Conservation (phyloP, 257 asterid species). For the Solanum chmielewskii region DNA sequence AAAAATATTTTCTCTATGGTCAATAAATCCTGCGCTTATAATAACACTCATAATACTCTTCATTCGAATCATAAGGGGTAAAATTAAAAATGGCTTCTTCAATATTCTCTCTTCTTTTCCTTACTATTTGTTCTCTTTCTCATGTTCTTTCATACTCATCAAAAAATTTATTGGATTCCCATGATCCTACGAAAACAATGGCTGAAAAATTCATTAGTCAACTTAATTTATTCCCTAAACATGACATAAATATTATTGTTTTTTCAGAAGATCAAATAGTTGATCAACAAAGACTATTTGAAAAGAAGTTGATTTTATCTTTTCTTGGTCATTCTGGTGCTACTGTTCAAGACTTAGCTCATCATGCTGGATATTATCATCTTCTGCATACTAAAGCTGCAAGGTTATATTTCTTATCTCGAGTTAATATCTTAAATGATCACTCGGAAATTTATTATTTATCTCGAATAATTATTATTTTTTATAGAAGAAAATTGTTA, state of each 20-base stretch:
- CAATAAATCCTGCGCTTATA: not conserved
- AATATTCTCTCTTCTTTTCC: not conserved
- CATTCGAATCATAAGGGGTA: not conserved
- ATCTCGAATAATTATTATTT: too few relatives aligned
- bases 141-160: not conserved
- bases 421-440: not conserved
- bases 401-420: not conserved
- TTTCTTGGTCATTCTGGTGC: not conserved
- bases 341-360: not conserved
- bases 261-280: not conserved
- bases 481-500: too few relatives aligned
- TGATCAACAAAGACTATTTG: not conserved
- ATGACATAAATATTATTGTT: not conserved
- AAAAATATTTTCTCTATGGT: not conserved
- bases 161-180: not conserved
- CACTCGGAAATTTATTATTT: not conserved
- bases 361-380: not conserved
- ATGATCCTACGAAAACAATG: not conserved
- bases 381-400: not conserved
- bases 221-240: not conserved
- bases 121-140: not conserved
- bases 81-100: not conserved
- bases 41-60: not conserved
- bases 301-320: not conserved
- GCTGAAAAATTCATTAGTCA: not conserved